Percentiles rank a stretch among this genome's conserved stretches.
These are phyloP conservation scores for Eucalyptus decipiens DNA, from an alignment of 345 rosid species.

Conservation along the genomic window DNA sequence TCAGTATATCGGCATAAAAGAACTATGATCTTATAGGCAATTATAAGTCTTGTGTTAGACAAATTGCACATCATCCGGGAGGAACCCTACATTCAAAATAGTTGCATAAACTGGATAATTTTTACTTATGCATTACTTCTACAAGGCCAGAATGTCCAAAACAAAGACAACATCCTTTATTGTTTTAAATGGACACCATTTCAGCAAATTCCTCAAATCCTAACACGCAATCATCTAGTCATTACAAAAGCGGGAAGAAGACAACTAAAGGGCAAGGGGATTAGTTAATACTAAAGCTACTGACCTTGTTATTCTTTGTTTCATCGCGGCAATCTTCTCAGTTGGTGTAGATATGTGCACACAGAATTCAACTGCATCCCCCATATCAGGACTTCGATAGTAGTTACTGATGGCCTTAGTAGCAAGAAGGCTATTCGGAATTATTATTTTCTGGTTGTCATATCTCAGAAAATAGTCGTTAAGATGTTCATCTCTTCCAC, in stretches of 20 bases:
- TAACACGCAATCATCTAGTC: not conserved
- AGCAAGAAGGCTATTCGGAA: slow-evolving; percentile 20
- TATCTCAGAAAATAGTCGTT: slow-evolving; percentile 20
- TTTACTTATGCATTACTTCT: not conserved
- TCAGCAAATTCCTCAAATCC: not conserved
- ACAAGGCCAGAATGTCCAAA: not conserved
- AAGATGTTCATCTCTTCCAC: slow-evolving; percentile 39
- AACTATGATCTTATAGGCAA: not conserved
- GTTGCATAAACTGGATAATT: not conserved
- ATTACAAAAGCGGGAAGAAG: not conserved
- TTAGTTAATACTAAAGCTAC: not conserved
- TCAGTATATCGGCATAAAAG: not conserved
- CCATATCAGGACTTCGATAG: slow-evolving; percentile 35
- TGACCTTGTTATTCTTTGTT: slow-evolving; percentile 15
- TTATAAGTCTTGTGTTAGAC: not conserved
- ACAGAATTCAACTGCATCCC: slow-evolving; percentile 28
- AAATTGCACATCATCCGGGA: not conserved
- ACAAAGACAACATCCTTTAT: not conserved
- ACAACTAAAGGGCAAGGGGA: not conserved
- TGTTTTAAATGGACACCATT: not conserved
- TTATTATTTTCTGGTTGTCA: slow-evolving; percentile 23
- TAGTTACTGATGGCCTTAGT: slow-evolving; percentile 23
- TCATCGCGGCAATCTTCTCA: slow-evolving; percentile 22
- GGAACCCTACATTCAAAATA: not conserved
- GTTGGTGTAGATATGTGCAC: slow-evolving; percentile 24